Evolutionary conservation across 2,329 filamentous ascomycete species (phyloP).

Genomic region (Arthrobotrys iridis): DNA sequence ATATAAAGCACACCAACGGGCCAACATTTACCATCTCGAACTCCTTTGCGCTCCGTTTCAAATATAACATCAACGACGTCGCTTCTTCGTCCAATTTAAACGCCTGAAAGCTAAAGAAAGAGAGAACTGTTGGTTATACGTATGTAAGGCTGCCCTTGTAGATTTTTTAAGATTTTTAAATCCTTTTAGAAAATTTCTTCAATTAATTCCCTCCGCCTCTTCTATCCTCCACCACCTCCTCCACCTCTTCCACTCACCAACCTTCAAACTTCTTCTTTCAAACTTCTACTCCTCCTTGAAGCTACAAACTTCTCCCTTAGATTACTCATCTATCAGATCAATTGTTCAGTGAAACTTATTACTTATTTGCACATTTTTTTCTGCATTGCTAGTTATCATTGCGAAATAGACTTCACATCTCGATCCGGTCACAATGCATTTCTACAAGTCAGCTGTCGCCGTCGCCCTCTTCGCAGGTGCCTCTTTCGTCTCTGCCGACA

Average conservation of each 20-base stretch:
- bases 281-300: neutral
- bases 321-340: neutral
- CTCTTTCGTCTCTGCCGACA: conserved; percentile 29
- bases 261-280: neutral
- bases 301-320: neutral
- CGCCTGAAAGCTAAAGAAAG: neutral
- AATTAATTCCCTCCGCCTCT: neutral
- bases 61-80: neutral
- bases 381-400: neutral
- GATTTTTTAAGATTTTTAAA: neutral
- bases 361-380: conserved; percentile 6
- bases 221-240: neutral
- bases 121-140: neutral
- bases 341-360: no score
- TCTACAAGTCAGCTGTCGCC: conserved; percentile 28
- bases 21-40: neutral
- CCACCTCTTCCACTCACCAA: neutral
- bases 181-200: no score
- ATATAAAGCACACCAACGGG: conserved; percentile 5
- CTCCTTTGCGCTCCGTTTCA: conserved; percentile 25
- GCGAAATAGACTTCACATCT: conserved; percentile 3
- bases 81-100: neutral
- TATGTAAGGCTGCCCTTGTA: neutral
- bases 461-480: conserved; percentile 18
- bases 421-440: conserved; percentile 37